These are phyloP conservation scores for Schoenoplectus triqueter DNA, from an alignment of 202 grass and related monocot species.

Conservation along the genomic window DNA sequence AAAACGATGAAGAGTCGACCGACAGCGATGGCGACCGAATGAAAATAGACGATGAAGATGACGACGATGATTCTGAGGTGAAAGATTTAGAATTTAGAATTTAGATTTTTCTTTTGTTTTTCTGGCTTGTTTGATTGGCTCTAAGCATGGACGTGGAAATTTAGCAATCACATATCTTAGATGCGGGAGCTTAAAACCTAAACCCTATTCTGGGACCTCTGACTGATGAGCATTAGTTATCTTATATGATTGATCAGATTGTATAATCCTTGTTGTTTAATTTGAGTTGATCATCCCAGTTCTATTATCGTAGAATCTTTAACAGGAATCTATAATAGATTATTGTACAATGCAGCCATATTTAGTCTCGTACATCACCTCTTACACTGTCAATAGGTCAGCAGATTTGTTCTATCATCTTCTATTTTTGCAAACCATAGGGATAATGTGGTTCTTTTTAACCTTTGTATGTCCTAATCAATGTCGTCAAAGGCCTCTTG, in stretches of 20 bases:
- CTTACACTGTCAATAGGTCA: not conserved
- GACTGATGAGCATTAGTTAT: slow-evolving; percentile 3
- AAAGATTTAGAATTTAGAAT: not conserved
- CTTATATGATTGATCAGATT: not conserved
- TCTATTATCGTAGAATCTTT: not conserved
- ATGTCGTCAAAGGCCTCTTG: not conserved
- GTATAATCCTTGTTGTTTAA: not conserved
- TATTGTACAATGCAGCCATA: slow-evolving; percentile 5
- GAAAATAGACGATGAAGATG: slow-evolving; percentile 25
- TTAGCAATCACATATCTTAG: not conserved
- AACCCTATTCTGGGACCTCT: not conserved
- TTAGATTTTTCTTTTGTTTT: not conserved
- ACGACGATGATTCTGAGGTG: slow-evolving; percentile 32
- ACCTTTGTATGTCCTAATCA: not conserved
- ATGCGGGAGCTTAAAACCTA: slow-evolving; percentile 16
- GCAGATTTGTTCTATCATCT: not conserved
- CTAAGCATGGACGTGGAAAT: not conserved
- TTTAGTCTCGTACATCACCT: not conserved
- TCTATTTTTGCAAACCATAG: not conserved
- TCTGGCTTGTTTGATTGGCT: not conserved
- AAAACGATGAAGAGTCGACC: slow-evolving; percentile 35
- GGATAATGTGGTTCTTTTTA: not conserved
- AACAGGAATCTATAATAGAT: not conserved
- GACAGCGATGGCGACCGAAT: slow-evolving; percentile 28
- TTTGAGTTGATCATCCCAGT: not conserved